Evolutionary conservation across 2,329 filamentous ascomycete genomes (phyloP), one percentile per base, ranked within the genome.

Genomic region (Botrytis tulipae): DNA sequence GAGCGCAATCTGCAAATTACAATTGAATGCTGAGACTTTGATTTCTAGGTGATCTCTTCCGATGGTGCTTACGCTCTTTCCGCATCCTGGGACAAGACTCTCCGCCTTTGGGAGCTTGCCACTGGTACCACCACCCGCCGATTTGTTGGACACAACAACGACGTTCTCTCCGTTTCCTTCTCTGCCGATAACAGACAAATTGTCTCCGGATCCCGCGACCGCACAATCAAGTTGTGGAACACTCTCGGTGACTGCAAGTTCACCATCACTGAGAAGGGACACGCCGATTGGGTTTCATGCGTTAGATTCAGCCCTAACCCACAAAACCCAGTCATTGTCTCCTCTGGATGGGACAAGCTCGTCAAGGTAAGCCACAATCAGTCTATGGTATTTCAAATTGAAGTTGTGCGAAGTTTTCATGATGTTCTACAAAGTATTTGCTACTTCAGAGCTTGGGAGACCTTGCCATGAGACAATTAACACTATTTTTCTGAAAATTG

Each of bases 351-450:
- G 96, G 96, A 99, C 90, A 99, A 98, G 91, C 92, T 98, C 82
- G 96, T 99, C 85, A 99, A 99, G 96, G 96, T 99, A 88, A 82
- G 95, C 90, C 70, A 74, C 72, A 72, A 71, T 73, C 75, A 12
- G 22, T 69, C 72, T 78, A 62, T 73, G 73, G 40, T 73, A 20
- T 73, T 42, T 20, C 22, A 44, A 76, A 76, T 72, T 73, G 60
- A 74, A 75, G 73, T 76, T 42, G 75, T 78, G 74, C 76, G 78
- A 76, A 74, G 78, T 84, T 87, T 90, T 62, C 84, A 96, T 94
- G 95, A 98, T 98, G 95, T 89, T 92, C 90, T 92, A 89, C 91
- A 92, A 94, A 94, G 95, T 98, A 98, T 98, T 98, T 98, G 96
- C 96, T 98, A 98, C 96, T 99, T 98, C 95, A 98, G 96, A 99